Evolutionary conservation across 345 rosid species (phyloP).

Genomic region (Sonneratia caseolaris): DNA sequence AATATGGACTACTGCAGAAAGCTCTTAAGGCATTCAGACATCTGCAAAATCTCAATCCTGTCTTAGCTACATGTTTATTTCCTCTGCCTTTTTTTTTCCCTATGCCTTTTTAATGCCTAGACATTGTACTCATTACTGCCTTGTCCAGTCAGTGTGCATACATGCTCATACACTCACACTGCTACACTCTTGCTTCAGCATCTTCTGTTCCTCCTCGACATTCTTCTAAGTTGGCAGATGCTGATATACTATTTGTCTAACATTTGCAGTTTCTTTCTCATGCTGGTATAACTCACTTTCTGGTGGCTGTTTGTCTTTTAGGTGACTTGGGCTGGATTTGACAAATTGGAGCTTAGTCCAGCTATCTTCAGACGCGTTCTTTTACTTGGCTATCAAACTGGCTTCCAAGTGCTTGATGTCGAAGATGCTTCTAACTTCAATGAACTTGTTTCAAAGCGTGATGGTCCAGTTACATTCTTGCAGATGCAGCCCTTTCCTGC

Average conservation of each 20-base stretch:
- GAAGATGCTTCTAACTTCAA: slow-evolving; percentile 78
- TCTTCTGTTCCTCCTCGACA: background rate
- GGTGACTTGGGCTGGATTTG: slow-evolving; percentile 99
- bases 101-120: no score
- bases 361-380: slow-evolving; percentile 53
- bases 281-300: background rate
- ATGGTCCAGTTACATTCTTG: slow-evolving; percentile 83
- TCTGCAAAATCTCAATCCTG: background rate
- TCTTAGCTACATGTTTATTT: background rate
- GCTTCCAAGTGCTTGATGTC: slow-evolving; percentile 92
- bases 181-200: background rate
- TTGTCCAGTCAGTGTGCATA: background rate
- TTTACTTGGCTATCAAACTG: slow-evolving; percentile 90
- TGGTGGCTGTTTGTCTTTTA: slow-evolving; percentile 15
- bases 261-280: background rate
- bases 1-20: background rate
- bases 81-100: background rate
- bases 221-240: background rate
- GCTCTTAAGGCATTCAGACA: background rate
- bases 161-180: background rate
- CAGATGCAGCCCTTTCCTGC: slow-evolving; percentile 78
- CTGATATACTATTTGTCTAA: background rate
- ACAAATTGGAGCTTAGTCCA: slow-evolving; percentile 62
- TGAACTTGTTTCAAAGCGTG: slow-evolving; percentile 76
- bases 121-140: background rate